Percentiles rank a stretch among this genome's conserved stretches.
These are phyloP conservation scores for Aspergillus luchuensis DNA, from an alignment of 2,329 filamentous ascomycete genomes.

Conservation along the genomic window DNA sequence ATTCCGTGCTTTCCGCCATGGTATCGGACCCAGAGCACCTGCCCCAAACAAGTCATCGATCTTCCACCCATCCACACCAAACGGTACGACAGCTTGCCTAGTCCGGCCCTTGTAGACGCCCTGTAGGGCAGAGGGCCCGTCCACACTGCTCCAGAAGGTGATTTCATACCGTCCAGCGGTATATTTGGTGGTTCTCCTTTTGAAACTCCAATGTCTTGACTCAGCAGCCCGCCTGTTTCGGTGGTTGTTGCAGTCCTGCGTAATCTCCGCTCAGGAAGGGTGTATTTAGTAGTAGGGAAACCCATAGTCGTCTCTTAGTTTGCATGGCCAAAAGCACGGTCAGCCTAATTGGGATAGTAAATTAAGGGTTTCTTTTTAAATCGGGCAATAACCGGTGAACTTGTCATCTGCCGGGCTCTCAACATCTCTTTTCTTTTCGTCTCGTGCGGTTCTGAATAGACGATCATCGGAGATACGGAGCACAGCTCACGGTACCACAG, in stretches of 20 bases:
- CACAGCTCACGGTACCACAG: background rate
- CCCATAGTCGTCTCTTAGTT: background rate
- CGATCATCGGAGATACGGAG: conserved; percentile 1
- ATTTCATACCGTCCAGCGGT: too few relatives aligned
- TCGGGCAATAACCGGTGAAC: background rate
- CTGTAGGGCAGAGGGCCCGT: conserved; percentile 5
- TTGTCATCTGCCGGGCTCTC: background rate
- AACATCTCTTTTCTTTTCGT: background rate
- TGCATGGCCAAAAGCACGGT: background rate
- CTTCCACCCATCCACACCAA: background rate
- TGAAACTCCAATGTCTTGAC: too few relatives aligned
- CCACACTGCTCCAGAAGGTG: background rate
- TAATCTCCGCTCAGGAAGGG: too few relatives aligned
- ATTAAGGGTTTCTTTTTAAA: background rate
- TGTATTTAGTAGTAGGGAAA: too few relatives aligned
- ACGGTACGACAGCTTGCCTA: background rate
- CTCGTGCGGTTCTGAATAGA: background rate
- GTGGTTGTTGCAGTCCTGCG: too few relatives aligned
- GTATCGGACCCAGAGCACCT: background rate
- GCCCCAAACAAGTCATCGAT: background rate
- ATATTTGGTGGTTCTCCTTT: too few relatives aligned
- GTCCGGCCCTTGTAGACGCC: conserved; percentile 1
- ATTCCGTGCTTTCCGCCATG: background rate
- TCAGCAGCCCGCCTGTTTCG: too few relatives aligned
- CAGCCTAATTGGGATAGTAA: background rate